A percentile compares a stretch with the other conserved stretches of the same genome.
phyloP scores from a whole-genome alignment of 2,329 filamentous ascomycete species.

The Neophaeococcomyces aloes region DNA sequence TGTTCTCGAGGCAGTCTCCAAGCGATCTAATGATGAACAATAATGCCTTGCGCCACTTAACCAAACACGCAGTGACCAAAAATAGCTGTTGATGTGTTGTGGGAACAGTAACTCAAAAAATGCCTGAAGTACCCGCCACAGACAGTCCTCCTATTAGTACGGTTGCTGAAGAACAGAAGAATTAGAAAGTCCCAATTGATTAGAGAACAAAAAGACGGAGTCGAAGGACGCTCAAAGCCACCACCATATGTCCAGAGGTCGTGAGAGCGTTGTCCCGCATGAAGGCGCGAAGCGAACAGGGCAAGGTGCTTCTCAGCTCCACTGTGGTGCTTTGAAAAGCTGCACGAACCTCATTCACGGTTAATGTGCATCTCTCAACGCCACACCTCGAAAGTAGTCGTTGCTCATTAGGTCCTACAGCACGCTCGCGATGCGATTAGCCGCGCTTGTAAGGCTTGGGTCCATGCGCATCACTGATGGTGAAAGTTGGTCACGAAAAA shows the following conservation, averaged over 20 bases:
- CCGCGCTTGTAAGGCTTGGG: neutral
- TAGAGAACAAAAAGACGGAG: constrained; percentile 2
- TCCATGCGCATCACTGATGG: neutral
- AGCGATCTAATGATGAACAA: neutral
- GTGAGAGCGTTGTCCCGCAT: too few species aligned
- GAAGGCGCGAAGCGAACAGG: constrained; percentile 3
- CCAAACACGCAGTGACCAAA: neutral
- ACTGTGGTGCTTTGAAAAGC: neutral
- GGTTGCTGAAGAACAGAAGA: neutral
- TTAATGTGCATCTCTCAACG: neutral
- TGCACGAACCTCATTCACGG: neutral
- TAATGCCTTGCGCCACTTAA: constrained; percentile 1
- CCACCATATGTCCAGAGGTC: constrained; percentile 1
- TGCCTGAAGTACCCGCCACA: neutral
- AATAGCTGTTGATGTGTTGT: neutral
- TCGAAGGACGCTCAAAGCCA: neutral
- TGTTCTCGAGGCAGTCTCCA: neutral
- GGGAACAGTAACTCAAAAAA: neutral
- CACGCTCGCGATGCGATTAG: neutral
- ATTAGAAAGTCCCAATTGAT: neutral
- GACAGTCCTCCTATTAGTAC: neutral
- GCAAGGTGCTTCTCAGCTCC: neutral
- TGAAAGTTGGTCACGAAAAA: neutral
- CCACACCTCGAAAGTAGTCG: neutral
- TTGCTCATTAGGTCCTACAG: neutral